Base-by-base conservation (phyloP, 2,329 filamentous ascomycete species). In the Exophiala viscosa region DNA sequence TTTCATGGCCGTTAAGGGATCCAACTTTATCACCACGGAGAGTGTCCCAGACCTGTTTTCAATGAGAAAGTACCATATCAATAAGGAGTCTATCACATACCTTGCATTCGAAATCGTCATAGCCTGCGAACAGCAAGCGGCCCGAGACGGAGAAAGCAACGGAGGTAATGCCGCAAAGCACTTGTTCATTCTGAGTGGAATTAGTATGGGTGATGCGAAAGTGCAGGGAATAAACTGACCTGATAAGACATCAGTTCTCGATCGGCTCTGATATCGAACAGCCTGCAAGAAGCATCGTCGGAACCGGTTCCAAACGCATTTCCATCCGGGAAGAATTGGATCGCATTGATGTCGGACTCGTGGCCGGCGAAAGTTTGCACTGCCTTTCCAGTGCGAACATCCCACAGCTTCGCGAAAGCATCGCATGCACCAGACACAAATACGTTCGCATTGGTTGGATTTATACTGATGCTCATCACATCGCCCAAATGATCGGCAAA, bases 71-170 rank as follows among this genome's bases (percentile, higher is more conserved):
- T 50, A 66, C 23, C 17, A 17, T 6, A 14, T 8, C 9, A 33
- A 34, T 10, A 18, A 23, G 20, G 15, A n/a, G 10, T 32, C 5
- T 28, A n/a, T 11, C 20, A 65, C 83, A 67, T 77, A 96, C 92
- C 87, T 97, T 99, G 91, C 93, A 99, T 75, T 99, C 93, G 67
- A 96, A 99, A 70, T 99, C 93, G 67, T 99, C 93, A 67, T 99
- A 99, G 62, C 93, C 93, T 50, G 93, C 93, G 70, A 99, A 99
- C 36, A 99, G 78, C 66, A 99, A 78, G 69, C 93, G 85, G 54
- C 93, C 93, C 52, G 93, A 99, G 11, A 99, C 92, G 13, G 93
- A 99, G 65, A 95, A 97, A 54, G 92, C 93, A 43, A 99, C 93
- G 3, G 93, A 99, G 18, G 93, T 99, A 66, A 99, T 97, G 66